Evolutionary conservation across 2,329 filamentous ascomycete species (phyloP).

Genomic region (Clarireedia hainanense): DNA sequence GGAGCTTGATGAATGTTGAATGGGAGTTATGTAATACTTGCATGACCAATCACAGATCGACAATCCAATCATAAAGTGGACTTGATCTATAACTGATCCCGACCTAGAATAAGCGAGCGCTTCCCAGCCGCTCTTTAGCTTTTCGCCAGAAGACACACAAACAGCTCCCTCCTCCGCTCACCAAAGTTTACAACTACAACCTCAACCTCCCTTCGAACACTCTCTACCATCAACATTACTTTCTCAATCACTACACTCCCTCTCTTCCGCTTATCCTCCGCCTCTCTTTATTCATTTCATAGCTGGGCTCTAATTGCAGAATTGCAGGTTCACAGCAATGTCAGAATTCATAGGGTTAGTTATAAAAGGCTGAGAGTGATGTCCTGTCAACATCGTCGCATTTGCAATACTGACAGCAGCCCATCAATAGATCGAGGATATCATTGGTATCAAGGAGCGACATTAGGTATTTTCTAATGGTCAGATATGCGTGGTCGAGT

Average conservation of each 20-base stretch:
- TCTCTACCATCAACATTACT: slow-evolving; percentile 4
- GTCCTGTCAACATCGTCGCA: background rate
- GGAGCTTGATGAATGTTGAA: background rate
- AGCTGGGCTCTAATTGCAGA: slow-evolving; percentile 27
- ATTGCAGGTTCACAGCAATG: slow-evolving; percentile 33
- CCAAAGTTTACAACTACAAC: background rate
- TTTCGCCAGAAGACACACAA: slow-evolving; percentile 9
- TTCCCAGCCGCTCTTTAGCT: slow-evolving; percentile 5
- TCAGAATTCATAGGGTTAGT: slow-evolving; percentile 54
- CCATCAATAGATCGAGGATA: slow-evolving; percentile 66
- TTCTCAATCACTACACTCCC: background rate
- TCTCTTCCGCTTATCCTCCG: background rate
- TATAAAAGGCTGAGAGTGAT: slow-evolving; percentile 14
- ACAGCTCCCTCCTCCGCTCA: background rate
- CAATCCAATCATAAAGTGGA: no score
- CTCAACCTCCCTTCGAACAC: background rate
- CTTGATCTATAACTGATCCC: background rate
- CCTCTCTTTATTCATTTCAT: slow-evolving; percentile 11
- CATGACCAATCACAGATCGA: no score
- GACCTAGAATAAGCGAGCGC: slow-evolving; percentile 5
- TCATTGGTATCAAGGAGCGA: slow-evolving; percentile 96
- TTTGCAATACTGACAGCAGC: slow-evolving; percentile 18
- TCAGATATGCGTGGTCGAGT: background rate
- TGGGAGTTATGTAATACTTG: no score
- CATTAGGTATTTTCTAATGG: slow-evolving; percentile 63